Base-by-base conservation (phyloP, 768 basidiomycete genomes). In the Lactarius quietus region DNA sequence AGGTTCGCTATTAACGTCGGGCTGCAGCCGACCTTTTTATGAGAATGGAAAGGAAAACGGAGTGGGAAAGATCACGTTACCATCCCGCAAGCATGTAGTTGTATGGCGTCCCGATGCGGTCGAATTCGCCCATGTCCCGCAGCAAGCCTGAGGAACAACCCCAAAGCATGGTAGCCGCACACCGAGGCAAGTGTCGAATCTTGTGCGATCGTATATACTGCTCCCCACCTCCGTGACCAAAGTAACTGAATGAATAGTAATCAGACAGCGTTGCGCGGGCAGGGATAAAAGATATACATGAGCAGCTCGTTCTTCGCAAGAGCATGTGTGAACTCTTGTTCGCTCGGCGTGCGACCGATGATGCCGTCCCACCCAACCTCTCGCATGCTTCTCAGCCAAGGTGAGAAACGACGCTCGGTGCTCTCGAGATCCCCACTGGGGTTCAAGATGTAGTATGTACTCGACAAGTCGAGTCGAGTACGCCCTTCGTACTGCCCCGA, bases 61-160 rank as follows among this genome's bases (percentile, higher is more conserved):
- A 15, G n/a, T 61, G 60, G 45, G 56, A 17, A 62, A 36, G 51
- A 31, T 31, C 10, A 83, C 95, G 23, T 72, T 72, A 98, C 96
- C 95, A 96, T 72, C 96, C 97, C 48, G 89, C 93, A n/a, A 98
- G 73, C 90, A 98, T 93, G 74, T 99, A 99, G 70, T 93, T 88
- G 74, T 92, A 88, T 0, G 97, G 93, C 17, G 93, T 98, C 23
- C 97, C 97, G 17, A 85, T 83, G 12, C 92, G 82, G 72, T 98
- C 97, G 71, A 95, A 95, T 69, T 97, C 93, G 4, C 97, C 97
- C 86, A 93, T 92, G 56, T 96, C 92, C 62, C 84, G 82, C 67
- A 99, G 75, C 1, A 84, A 77, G 12, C 96, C 97, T 0, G 95
- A 98, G 0, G 97, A 99, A 79, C 97, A 99, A 1, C 97, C 97